Evolutionary conservation across 1,284 basidiomycete genomes (phyloP), one percentile per base, ranked within the genome.

Genomic region (Boletellus deceptivus): DNA sequence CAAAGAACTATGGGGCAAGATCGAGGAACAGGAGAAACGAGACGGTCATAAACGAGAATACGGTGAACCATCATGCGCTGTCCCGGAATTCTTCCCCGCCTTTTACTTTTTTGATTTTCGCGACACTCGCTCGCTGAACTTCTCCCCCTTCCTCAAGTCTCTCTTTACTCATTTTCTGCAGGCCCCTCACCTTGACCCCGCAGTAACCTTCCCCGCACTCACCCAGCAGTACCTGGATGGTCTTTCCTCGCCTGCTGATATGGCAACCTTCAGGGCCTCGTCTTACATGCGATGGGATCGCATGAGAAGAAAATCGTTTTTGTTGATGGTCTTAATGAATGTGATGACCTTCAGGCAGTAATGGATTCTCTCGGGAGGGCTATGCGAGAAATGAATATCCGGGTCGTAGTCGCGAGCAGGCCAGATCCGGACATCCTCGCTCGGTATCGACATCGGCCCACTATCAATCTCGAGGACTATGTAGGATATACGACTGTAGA

Each of bases 41-140:
- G 49, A 48, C 27, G 59, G 58, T 6, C 31, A 29, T 38, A 49
- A 54, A 40, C 57, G 47, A 48, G 46, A 53, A 39, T 37, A 45
- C 25, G 53, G 63, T n/a, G 53, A 63, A 41, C 60, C 51, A 3
- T 52, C 54, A 43, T 50, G 42, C 6, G 14, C 59, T 39, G 59
- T 47, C 14, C 63, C 60, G 13, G 61, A 66, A 47, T 62, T 66
- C 48, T 60, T 61, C 42, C 59, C 63, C 6, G 65, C 54, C 1
- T 58, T 61, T 46, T 64, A 64, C 50, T 64, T 66, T 37, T 64
- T 67, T 43, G 65, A 64, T 52, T 64, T 58, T 46, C 63, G 63
- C 20, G 65, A 66, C 45, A 49, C 38, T 40, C 65, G 62, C 44
- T 53, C 57, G 4, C 11, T 60, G 45, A 52, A 46, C 34, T 50